Percentiles rank a stretch among this genome's conserved stretches.
These are phyloP conservation scores for Psilocybe cubensis DNA, from an alignment of 768 basidiomycete genomes.

Conservation along the genomic window DNA sequence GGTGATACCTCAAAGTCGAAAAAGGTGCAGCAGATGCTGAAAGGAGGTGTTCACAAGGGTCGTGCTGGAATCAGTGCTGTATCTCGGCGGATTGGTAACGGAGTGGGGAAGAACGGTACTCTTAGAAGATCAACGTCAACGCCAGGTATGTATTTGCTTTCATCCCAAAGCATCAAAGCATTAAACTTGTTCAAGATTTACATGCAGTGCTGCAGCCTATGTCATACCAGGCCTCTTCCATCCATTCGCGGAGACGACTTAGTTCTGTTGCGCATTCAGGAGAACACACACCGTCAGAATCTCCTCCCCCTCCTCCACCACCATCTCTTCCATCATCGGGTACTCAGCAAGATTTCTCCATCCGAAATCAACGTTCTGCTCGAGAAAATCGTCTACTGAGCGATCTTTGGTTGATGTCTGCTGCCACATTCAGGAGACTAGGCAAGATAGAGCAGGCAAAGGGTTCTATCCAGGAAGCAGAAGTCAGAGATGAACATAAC, in stretches of 20 bases:
- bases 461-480: slow-evolving; percentile 94
- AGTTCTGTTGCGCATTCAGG: slow-evolving; percentile 49
- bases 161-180: neutral
- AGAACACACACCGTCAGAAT: slow-evolving; percentile 38
- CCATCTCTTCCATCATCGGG: slow-evolving; percentile 44
- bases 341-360: slow-evolving; percentile 39
- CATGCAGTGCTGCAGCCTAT: slow-evolving; percentile 64
- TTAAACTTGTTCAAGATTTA: slow-evolving; percentile 52
- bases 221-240: slow-evolving; percentile 76
- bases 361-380: slow-evolving; percentile 43
- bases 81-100: slow-evolving; percentile 75
- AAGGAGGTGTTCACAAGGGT: slow-evolving; percentile 73
- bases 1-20: slow-evolving; percentile 62
- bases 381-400: slow-evolving; percentile 75
- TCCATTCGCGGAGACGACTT: slow-evolving; percentile 75
- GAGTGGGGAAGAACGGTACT: slow-evolving; percentile 58
- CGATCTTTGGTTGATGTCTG: slow-evolving; percentile 91
- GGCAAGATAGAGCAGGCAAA: slow-evolving; percentile 90
- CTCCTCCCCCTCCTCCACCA: slow-evolving; percentile 46
- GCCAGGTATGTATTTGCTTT: slow-evolving; percentile 54
- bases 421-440: slow-evolving; percentile 89
- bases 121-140: slow-evolving; percentile 68
- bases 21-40: slow-evolving; percentile 78
- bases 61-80: slow-evolving; percentile 76
- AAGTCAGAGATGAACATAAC: slow-evolving; percentile 84